These are phyloP conservation scores for Moesziomyces aphidis DNA, from an alignment of 1,284 basidiomycete genomes.

Conservation along the genomic window DNA sequence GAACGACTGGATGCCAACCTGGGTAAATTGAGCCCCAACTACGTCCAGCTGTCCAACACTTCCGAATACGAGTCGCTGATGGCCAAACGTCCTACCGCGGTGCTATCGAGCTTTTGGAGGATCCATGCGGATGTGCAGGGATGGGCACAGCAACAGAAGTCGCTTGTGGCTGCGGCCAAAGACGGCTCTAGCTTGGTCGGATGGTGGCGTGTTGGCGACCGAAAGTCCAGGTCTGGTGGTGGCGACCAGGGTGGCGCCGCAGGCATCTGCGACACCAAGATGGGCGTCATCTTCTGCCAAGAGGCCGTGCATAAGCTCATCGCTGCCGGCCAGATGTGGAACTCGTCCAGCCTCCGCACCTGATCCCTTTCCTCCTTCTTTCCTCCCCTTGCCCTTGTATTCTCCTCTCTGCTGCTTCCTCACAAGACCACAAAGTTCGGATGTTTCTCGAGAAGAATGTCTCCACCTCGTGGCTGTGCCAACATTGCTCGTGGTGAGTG, in stretches of 20 bases:
- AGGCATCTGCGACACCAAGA: slow-evolving; percentile 46
- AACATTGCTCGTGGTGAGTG: not conserved
- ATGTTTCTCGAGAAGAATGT: too few relatives aligned
- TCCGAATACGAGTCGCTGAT: slow-evolving; percentile 22
- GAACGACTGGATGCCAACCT: slow-evolving; percentile 52
- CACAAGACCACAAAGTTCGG: too few relatives aligned
- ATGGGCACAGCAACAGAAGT: slow-evolving; percentile 48
- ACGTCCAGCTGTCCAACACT: slow-evolving; percentile 14
- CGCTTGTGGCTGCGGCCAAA: slow-evolving; percentile 29
- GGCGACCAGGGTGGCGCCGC: slow-evolving; percentile 50
- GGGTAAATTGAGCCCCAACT: slow-evolving; percentile 41
- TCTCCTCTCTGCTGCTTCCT: too few relatives aligned
- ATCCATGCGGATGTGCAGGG: slow-evolving; percentile 49
- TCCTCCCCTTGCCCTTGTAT: not conserved
- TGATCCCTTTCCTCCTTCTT: not conserved
- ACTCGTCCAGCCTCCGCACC: slow-evolving; percentile 9
- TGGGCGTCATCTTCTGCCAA: slow-evolving; percentile 53
- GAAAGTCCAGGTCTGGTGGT: slow-evolving; percentile 31
- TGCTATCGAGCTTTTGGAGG: slow-evolving; percentile 57
- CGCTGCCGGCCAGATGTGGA: slow-evolving; percentile 45
- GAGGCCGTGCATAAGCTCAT: slow-evolving; percentile 55
- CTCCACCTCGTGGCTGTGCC: too few relatives aligned
- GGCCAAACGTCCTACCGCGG: slow-evolving; percentile 41
- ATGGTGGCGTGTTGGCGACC: slow-evolving; percentile 55
- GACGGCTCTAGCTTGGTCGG: slow-evolving; percentile 45